A percentile compares a stretch with the other conserved stretches of the same genome.
Evolutionary conservation across 176 grass and related monocot species (phyloP).

Genomic region (Hsuehochloa calcarea): DNA sequence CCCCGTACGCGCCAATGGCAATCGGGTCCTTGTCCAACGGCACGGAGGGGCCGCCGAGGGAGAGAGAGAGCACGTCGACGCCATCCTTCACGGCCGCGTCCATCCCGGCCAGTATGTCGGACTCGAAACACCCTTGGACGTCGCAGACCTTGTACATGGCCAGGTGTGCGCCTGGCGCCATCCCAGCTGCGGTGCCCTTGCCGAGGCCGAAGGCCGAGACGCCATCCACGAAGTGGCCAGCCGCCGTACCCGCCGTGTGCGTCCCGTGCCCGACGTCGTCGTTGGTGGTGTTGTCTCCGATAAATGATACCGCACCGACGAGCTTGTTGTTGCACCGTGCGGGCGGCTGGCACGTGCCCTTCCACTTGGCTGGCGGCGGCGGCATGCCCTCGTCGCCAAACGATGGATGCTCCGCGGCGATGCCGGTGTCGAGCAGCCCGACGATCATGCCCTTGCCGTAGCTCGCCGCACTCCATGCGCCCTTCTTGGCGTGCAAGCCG

Average conservation of each 20-base stretch:
- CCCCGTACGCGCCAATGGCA: constrained; percentile 53
- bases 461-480: constrained; percentile 38
- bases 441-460: constrained; percentile 52
- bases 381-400: constrained; percentile 45
- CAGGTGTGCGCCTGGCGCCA: constrained; percentile 51
- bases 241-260: constrained; percentile 49
- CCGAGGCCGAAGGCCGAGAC: constrained; percentile 41
- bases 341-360: constrained; percentile 31
- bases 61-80: constrained; percentile 61
- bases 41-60: constrained; percentile 44
- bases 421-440: constrained; percentile 60
- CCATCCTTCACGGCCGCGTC: constrained; percentile 52
- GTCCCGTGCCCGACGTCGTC: constrained; percentile 55
- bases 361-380: constrained; percentile 59
- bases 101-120: constrained; percentile 51
- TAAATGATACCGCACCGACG: constrained; percentile 38
- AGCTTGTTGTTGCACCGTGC: constrained; percentile 67
- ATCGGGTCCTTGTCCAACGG: constrained; percentile 40
- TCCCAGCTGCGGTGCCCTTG: constrained; percentile 39
- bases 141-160: constrained; percentile 70
- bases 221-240: constrained; percentile 34
- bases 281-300: not conserved
- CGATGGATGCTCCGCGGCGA: constrained; percentile 52
- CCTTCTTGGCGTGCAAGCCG: not conserved
- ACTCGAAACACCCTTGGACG: constrained; percentile 37